These are phyloP conservation scores for Avena insularis DNA, from an alignment of 176 grass and related monocot species.

Conservation along the genomic window DNA sequence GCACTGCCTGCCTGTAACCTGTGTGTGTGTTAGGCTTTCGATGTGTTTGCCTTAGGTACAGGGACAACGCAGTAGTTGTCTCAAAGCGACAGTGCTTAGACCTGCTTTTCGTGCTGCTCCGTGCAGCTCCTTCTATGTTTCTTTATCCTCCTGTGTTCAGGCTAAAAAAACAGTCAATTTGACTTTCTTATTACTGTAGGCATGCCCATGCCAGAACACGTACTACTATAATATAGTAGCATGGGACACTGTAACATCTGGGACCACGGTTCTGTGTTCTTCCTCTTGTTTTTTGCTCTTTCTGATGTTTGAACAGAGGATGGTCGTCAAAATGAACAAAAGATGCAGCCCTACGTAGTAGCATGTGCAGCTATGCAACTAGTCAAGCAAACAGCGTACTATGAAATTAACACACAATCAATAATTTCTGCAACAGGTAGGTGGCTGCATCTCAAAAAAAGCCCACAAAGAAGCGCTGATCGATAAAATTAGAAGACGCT, in stretches of 20 bases:
- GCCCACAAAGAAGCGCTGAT: no score
- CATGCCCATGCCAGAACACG: background rate
- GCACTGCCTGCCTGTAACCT: constrained; percentile 2
- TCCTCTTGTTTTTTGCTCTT: constrained; percentile 8
- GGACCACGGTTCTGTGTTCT: constrained; percentile 1
- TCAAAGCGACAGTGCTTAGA: background rate
- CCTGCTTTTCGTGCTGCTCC: constrained; percentile 48
- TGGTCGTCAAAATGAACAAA: background rate
- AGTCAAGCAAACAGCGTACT: background rate
- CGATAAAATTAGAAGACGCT: no score
- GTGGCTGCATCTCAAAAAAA: no score
- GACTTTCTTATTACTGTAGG: constrained; percentile 20
- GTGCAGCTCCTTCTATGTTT: constrained; percentile 7
- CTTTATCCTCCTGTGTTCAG: background rate
- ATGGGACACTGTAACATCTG: background rate
- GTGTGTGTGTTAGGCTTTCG: constrained; percentile 52
- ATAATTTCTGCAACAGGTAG: background rate
- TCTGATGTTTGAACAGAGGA: constrained; percentile 16
- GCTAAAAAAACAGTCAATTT: constrained; percentile 1
- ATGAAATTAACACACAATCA: background rate
- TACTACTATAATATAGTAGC: background rate
- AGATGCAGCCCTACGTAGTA: background rate
- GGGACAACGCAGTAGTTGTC: constrained; percentile 39
- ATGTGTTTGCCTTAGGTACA: constrained; percentile 46
- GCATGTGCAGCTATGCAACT: no score